A percentile compares a stretch with the other conserved stretches of the same genome.
Evolutionary conservation across 345 rosid genomes (phyloP).

Genomic region (Eucalyptus globulus): DNA sequence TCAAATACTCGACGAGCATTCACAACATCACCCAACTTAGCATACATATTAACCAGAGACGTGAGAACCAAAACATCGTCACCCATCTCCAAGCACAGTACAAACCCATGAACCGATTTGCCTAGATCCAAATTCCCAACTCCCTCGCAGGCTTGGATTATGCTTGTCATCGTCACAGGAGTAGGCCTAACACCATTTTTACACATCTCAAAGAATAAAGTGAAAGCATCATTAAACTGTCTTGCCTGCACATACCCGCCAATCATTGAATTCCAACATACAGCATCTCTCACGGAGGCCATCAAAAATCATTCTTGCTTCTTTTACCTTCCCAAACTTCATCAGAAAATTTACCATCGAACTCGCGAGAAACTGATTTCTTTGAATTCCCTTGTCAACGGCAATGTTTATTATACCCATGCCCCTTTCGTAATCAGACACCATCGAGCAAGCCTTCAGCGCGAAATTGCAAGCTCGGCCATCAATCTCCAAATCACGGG

Average conservation of each 20-base stretch:
- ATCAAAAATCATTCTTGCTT: constrained; percentile 4
- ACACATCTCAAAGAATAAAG: neutral
- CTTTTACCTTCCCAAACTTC: neutral
- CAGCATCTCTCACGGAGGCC: constrained; percentile 2
- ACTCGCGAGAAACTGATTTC: constrained; percentile 10
- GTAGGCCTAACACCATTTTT: neutral
- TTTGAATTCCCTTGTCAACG: neutral
- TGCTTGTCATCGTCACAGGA: neutral
- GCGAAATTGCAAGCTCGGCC: constrained; percentile 14
- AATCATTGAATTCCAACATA: constrained; percentile 12
- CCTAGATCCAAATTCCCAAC: neutral
- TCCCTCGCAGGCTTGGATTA: neutral
- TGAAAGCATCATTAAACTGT: neutral
- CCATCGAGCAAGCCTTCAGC: constrained; percentile 5
- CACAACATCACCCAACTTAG: neutral
- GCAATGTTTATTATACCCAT: constrained; percentile 1
- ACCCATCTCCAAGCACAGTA: constrained; percentile 1
- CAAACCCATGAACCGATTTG: constrained; percentile 5
- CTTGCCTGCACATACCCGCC: constrained; percentile 3
- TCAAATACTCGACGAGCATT: neutral
- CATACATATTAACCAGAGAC: constrained; percentile 7
- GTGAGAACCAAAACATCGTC: constrained; percentile 6
- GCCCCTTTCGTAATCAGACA: constrained; percentile 11
- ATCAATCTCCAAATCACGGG: constrained; percentile 3
- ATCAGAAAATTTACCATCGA: constrained; percentile 7